A percentile compares a stretch with the other conserved stretches of the same genome.
Evolutionary conservation across 306 rosid genomes (phyloP).

Genomic region (Rubus parviflorus): DNA sequence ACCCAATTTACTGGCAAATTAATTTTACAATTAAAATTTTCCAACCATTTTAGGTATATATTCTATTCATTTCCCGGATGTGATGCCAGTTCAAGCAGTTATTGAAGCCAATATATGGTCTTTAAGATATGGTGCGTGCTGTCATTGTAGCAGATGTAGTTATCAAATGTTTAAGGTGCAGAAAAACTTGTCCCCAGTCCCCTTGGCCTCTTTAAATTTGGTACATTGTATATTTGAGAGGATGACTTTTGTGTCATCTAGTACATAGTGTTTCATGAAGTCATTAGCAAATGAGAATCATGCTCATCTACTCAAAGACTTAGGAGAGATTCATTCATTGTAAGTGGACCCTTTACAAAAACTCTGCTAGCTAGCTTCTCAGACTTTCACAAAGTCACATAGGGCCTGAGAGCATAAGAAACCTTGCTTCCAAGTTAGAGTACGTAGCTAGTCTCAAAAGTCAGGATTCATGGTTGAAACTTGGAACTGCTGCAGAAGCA

Average conservation of each 20-base stretch:
- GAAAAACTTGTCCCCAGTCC: neutral
- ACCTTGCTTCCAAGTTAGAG: conserved; percentile 34
- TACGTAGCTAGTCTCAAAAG: neutral
- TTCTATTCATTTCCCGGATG: neutral
- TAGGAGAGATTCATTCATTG: neutral
- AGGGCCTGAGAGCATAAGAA: conserved; percentile 20
- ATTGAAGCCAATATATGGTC: neutral
- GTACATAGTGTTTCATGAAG: neutral
- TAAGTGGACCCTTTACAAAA: conserved; percentile 6
- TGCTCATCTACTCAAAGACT: conserved; percentile 3
- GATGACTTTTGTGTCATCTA: conserved; percentile 7
- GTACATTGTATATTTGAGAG: neutral
- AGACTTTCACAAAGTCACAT: conserved; percentile 1
- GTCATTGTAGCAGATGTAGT: neutral
- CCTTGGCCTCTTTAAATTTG: neutral
- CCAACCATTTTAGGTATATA: neutral
- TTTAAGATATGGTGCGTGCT: neutral
- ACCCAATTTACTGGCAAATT: neutral
- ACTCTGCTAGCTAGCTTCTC: neutral
- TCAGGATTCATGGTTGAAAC: conserved; percentile 7
- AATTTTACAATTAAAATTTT: neutral
- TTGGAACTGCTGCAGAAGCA: conserved; percentile 2
- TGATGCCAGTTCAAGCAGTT: conserved; percentile 7
- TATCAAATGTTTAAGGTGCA: neutral
- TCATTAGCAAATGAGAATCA: neutral